Percentiles rank a stretch among this genome's conserved stretches.
These are phyloP conservation scores for Eucalyptus sp. DNA, from an alignment of 345 rosid species.

Conservation along the genomic window DNA sequence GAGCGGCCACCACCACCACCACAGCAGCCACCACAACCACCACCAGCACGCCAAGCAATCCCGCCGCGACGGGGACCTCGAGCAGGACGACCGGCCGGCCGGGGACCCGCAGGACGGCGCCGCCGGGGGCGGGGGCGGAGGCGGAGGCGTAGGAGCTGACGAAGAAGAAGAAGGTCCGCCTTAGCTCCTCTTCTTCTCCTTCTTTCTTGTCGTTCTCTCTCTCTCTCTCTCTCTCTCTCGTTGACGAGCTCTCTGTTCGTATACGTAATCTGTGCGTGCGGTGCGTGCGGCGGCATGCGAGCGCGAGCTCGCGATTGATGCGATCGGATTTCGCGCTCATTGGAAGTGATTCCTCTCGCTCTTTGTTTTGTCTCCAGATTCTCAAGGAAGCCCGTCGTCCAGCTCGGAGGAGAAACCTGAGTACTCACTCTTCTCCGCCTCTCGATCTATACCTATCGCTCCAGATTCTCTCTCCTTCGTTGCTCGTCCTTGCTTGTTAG, in stretches of 20 bases:
- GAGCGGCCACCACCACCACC: background rate
- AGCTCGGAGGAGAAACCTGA: conserved; percentile 53
- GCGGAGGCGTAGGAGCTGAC: conserved; percentile 9
- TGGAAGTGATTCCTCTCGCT: background rate
- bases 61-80: conserved; percentile 6
- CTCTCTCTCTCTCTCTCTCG: background rate
- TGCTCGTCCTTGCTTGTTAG: background rate
- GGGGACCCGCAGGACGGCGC: conserved; percentile 8
- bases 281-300: background rate
- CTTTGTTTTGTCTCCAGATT: conserved; percentile 36
- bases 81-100: conserved; percentile 9
- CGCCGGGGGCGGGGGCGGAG: conserved; percentile 10
- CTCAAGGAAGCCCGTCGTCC: conserved; percentile 29
- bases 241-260: background rate
- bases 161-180: conserved; percentile 12
- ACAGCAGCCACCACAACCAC: background rate
- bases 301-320: background rate
- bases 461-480: background rate
- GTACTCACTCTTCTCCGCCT: conserved; percentile 23
- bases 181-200: background rate
- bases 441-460: background rate
- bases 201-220: background rate
- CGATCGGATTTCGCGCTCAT: background rate
- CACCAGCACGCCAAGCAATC: conserved; percentile 4
- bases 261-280: background rate